A percentile compares a stretch with the other conserved stretches of the same genome.
Evolutionary conservation across 805 yeast genomes (phyloP).

Genomic region (Candida bentonensis): DNA sequence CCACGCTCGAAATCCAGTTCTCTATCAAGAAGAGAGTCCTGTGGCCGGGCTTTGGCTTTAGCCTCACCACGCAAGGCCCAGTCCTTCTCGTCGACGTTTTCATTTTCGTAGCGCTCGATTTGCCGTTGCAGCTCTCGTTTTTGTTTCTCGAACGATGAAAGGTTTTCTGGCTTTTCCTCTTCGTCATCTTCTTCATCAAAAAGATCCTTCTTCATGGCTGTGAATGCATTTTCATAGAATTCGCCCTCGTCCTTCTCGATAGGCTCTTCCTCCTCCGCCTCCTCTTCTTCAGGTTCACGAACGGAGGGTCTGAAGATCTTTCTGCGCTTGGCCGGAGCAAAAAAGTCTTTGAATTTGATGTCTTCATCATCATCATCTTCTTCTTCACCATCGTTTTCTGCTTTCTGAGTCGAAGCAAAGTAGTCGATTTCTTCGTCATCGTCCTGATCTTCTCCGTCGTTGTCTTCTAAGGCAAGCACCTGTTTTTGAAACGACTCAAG

Average conservation of each 20-base stretch:
- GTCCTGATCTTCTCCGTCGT: constrained; percentile 28
- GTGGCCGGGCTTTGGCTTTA: constrained; percentile 63
- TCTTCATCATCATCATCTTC: constrained; percentile 34
- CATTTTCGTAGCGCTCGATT: constrained; percentile 67
- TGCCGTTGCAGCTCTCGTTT: constrained; percentile 65
- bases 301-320: constrained; percentile 2
- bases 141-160: constrained; percentile 74
- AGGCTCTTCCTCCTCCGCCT: constrained; percentile 15
- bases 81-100: constrained; percentile 76
- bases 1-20: constrained; percentile 87
- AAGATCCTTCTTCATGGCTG: constrained; percentile 21
- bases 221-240: constrained; percentile 18
- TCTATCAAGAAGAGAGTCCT: constrained; percentile 59
- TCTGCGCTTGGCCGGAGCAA: constrained; percentile 21
- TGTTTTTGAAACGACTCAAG: constrained; percentile 73
- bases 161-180: constrained; percentile 41
- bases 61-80: constrained; percentile 97
- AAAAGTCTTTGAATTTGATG: constrained; percentile 25
- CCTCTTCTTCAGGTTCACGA: constrained; percentile 12
- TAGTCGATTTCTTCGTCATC: constrained; percentile 35
- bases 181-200: constrained; percentile 34
- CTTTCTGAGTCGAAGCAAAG: constrained; percentile 17
- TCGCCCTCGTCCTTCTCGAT: constrained; percentile 19
- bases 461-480: constrained; percentile 47
- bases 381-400: constrained; percentile 22